Base-by-base conservation (phyloP, 306 rosid genomes). In the Citrullus mucosospermus region DNA sequence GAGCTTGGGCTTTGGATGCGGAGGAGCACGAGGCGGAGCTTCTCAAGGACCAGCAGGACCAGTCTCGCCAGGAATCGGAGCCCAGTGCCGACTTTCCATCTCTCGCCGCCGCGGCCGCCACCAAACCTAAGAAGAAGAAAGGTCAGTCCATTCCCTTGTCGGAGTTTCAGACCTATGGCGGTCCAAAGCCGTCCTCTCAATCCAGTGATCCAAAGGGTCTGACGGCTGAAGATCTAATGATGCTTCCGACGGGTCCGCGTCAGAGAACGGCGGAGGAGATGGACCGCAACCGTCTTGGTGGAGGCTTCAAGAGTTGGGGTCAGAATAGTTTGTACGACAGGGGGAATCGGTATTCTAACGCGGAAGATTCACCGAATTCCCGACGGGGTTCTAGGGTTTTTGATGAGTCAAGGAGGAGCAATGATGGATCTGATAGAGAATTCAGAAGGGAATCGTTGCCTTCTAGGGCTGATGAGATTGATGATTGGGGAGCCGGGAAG, bases 1-100 rank as follows among this genome's bases (percentile, higher is more conserved):
- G 97, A n/a, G 96, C 97, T 2, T 94, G 98, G 98, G 98, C 98
- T 10, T 85, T 94, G 7, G 98, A 89, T 22, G 61, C 96, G 6
- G 97, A 94, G 57, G 87, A 87, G 79, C 85, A 94, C 58, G 98
- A 94, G 46, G 93, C 81, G 3, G 91, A 92, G 51, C 93, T 94
- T 58, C 92, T 87, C 32, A 89, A 88, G 50, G 89, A 90, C 28
- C 82, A 79, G 5, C 15, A 78, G 48, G 48, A 48, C 43, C 84
- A 18, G 16, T 34, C 60, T 0, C 60, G 9, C 8, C 73, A 28
- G 22, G 32, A 76, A 48, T n/a, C 78, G 18, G 62, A 41, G 9
- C 73, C 74, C 17, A 78, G 82, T 48, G 79, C 93, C 13, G 97
- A 91, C 15, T 95, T 90, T 68, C 98, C 98, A 1, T 89, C 98